Conservation (phyloP, 2,329 filamentous ascomycete genomes). For the Fusarium annulatum region DNA sequence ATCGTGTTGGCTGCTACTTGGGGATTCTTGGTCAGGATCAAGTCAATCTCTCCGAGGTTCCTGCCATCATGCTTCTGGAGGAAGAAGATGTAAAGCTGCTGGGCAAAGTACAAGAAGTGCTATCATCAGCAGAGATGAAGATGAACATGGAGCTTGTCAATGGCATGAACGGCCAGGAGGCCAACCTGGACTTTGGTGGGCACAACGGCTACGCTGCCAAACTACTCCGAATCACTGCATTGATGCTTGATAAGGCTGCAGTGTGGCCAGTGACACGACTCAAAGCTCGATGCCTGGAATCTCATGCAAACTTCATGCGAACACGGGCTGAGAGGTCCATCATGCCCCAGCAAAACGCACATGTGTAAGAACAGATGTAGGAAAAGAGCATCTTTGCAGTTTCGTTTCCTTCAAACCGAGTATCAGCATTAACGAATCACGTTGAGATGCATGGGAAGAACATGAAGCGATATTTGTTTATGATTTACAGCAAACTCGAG, state of each 20-base stretch:
- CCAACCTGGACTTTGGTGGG: slow-evolving; percentile 65
- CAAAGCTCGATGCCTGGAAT: slow-evolving; percentile 66
- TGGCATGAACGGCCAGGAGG: slow-evolving; percentile 63
- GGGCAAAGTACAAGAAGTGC: slow-evolving; percentile 82
- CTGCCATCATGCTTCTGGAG: slow-evolving; percentile 89
- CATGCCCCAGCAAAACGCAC: slow-evolving; percentile 51
- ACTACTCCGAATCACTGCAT: slow-evolving; percentile 84
- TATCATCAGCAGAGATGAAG: slow-evolving; percentile 82
- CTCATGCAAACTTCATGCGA: slow-evolving; percentile 64
- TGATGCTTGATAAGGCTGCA: slow-evolving; percentile 87
- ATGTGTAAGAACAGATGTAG: slow-evolving; percentile 6
- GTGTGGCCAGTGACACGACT: slow-evolving; percentile 82
- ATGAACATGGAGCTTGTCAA: slow-evolving; percentile 68
- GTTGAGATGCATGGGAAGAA: slow-evolving; percentile 1
- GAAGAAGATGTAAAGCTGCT: slow-evolving; percentile 91
- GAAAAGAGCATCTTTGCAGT: neutral
- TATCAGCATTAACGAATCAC: neutral
- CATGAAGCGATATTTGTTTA: neutral
- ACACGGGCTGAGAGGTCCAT: slow-evolving; percentile 65
- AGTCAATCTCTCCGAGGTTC: slow-evolving; percentile 81
- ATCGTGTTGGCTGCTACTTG: slow-evolving; percentile 89
- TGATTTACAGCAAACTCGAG: neutral
- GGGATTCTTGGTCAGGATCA: slow-evolving; percentile 87
- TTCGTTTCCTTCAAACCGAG: neutral
- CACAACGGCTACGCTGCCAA: slow-evolving; percentile 85